Conservation (phyloP, 495 filamentous ascomycete genomes). For the Penicillium longicatenatum region DNA sequence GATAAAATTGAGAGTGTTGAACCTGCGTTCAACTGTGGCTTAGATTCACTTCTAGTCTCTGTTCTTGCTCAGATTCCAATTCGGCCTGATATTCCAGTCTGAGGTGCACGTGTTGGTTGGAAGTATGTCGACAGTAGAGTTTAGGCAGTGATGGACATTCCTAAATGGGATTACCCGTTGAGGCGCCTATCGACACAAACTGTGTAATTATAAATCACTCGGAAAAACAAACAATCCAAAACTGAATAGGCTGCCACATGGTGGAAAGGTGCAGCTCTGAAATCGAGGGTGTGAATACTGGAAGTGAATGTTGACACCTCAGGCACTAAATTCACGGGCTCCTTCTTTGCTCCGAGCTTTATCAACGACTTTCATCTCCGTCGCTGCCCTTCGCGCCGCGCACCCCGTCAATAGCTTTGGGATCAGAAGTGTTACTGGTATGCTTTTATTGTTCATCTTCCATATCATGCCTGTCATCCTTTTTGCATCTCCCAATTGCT, state of each 20-base stretch:
- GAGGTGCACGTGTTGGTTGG: background rate
- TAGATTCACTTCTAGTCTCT: no score
- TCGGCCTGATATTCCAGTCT: background rate
- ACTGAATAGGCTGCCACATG: no score
- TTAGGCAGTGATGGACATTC: background rate
- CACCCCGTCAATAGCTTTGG: constrained; percentile 4
- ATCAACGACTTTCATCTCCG: constrained; percentile 23
- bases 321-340: constrained; percentile 15
- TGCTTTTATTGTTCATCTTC: background rate
- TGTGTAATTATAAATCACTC: no score
- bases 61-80: background rate
- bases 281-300: background rate
- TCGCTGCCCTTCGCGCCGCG: constrained; percentile 13
- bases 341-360: constrained; percentile 26
- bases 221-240: no score
- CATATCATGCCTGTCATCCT: background rate
- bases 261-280: background rate
- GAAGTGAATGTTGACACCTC: constrained; percentile 14
- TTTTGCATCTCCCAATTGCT: constrained; percentile 16
- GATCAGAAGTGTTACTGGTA: constrained; percentile 21
- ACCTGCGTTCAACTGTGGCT: no score
- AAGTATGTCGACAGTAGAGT: background rate
- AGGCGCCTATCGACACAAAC: background rate
- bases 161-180: background rate
- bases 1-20: background rate